Percentiles rank a stretch among this genome's conserved stretches.
These are phyloP conservation scores for Vitis hybrid DNA, from an alignment of 177 flowering plant genomes.

Conservation along the genomic window DNA sequence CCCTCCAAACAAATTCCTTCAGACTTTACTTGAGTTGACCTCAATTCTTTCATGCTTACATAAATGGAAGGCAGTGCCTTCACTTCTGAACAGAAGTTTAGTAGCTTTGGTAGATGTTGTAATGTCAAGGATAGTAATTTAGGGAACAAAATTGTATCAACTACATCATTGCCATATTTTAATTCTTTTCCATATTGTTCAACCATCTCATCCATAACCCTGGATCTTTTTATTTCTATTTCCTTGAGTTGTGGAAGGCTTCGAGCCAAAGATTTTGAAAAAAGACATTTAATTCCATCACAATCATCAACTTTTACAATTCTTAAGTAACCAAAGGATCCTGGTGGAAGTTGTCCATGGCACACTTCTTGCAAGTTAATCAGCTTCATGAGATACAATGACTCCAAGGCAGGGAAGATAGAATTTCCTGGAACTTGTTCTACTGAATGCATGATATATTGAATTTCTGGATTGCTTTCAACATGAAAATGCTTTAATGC, in stretches of 20 bases:
- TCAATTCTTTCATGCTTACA: too few relatives aligned
- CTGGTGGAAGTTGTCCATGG: neutral
- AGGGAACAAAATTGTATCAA: neutral
- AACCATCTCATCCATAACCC: neutral
- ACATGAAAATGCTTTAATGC: slow-evolving; percentile 10
- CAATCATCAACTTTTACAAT: neutral
- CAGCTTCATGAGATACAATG: slow-evolving; percentile 2
- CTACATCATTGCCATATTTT: neutral
- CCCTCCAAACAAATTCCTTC: too few relatives aligned
- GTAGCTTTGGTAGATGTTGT: neutral
- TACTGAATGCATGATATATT: neutral
- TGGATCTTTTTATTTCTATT: neutral
- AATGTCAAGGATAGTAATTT: neutral
- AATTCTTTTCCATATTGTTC: neutral
- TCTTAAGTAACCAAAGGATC: too few relatives aligned
- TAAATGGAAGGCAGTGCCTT: too few relatives aligned
- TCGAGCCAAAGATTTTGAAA: neutral
- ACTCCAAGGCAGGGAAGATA: slow-evolving; percentile 8
- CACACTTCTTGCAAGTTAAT: slow-evolving; percentile 3
- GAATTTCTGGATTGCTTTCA: neutral
- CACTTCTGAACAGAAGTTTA: too few relatives aligned
- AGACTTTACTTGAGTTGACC: too few relatives aligned
- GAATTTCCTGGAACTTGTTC: neutral
- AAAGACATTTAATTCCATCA: neutral
- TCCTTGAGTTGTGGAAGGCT: neutral